Base-by-base conservation (phyloP, 2,329 filamentous ascomycete species). In the Juglanconis oblonga region DNA sequence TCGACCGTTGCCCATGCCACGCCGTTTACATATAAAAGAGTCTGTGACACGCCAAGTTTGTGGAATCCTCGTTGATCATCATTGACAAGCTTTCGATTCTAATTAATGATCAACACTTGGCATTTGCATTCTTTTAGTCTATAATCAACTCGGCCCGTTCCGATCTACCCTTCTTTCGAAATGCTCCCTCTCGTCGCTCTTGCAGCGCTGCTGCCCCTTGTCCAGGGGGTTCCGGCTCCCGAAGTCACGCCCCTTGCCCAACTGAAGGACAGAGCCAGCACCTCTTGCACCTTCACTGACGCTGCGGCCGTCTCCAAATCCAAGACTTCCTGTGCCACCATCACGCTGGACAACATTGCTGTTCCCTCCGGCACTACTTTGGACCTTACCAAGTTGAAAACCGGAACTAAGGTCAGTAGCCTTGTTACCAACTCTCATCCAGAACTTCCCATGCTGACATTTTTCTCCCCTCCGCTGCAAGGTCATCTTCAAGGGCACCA, bases 311-410 rank as follows among this genome's bases (percentile, higher is more conserved):
- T 64, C 36, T 51, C 62, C 8, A 63, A 61, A 5, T 62, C 64
- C 6, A 62, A 64, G 36, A 55, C 62, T n/a, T 70, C 70, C 29
- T 75, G 74, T 67, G 66, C 72, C 2, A 71, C 67, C 52, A 77
- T 79, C 58, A 67, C 73, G 24, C 69, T 79, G 5, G 68, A 65
- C 58, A 69, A 70, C 62, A 67, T 76, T 11, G 68, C 64, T 5
- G 73, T 76, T 8, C 74, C 74, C 5, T 66, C 74, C 2, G 72
- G 72, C n/a, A 68, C 67, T 36, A 76, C 73, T 10, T 67, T 77
- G 10, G 72, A 76, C 59, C 64, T 77, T 36, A 71, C 68, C 32
- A 66, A 67, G 29, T 66, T 76, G n/a, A 67, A 69, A 42, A 61
- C 67, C 7, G 72, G 72, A n/a, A 73, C 74, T 78, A 62, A 76